phyloP scores from a whole-genome alignment of 371 early-diverging fungal species.

The Rhizopus microsporus region DNA sequence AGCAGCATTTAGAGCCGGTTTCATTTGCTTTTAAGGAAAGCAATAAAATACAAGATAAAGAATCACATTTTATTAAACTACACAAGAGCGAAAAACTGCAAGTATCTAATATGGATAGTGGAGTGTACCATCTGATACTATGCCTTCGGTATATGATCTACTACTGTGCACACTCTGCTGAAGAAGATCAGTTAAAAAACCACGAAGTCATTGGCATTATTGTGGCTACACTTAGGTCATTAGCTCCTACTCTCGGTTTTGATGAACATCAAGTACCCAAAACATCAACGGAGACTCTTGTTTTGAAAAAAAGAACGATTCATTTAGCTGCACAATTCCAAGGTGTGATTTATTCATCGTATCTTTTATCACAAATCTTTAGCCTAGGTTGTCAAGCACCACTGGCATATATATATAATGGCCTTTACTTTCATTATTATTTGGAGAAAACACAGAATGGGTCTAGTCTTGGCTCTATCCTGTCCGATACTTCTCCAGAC shows the following conservation, averaged over 20 bases:
- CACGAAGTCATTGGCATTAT: constrained; percentile 42
- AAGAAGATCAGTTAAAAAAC: constrained; percentile 20
- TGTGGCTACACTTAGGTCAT: constrained; percentile 27
- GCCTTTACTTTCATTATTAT: constrained; percentile 25
- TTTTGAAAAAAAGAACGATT: constrained; percentile 31
- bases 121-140: constrained; percentile 18
- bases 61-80: constrained; percentile 1
- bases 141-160: constrained; percentile 40
- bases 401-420: constrained; percentile 23
- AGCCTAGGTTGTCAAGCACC: constrained; percentile 14
- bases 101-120: neutral
- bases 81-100: constrained; percentile 1
- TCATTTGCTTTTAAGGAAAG: constrained; percentile 5
- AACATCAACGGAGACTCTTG: constrained; percentile 13
- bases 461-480: constrained; percentile 26
- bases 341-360: constrained; percentile 32
- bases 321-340: constrained; percentile 47
- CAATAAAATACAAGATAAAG: neutral
- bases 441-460: constrained; percentile 35
- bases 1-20: constrained; percentile 31
- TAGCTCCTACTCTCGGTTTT: constrained; percentile 22
- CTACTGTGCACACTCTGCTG: constrained; percentile 7
- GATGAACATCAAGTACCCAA: constrained; percentile 2
- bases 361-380: constrained; percentile 36
- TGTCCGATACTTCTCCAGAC: constrained; percentile 15